Conservation (phyloP, 2,329 filamentous ascomycete genomes). For the Stagonosporopsis rhizophila region DNA sequence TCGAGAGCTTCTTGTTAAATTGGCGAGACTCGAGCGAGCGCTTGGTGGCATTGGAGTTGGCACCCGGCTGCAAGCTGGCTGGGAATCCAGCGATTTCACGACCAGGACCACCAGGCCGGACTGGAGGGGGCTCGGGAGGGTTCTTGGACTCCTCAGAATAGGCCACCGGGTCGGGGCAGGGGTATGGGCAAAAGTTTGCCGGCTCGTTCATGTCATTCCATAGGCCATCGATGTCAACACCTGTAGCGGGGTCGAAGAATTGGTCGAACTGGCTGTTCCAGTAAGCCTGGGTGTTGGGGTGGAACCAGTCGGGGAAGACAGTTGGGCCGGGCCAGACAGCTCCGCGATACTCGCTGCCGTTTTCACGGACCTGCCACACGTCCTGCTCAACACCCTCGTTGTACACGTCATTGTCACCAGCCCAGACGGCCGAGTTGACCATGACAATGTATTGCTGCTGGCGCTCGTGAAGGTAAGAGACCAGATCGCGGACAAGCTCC, state of each 20-base stretch:
- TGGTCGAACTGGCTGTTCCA: constrained; percentile 72
- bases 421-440: constrained; percentile 74
- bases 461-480: constrained; percentile 69
- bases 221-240: constrained; percentile 77
- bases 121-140: constrained; percentile 69
- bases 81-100: constrained; percentile 74
- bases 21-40: constrained; percentile 18
- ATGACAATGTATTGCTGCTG: constrained; percentile 78
- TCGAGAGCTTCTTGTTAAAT: constrained; percentile 3
- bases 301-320: constrained; percentile 80
- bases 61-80: constrained; percentile 67
- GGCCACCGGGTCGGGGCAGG: constrained; percentile 57
- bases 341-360: constrained; percentile 65
- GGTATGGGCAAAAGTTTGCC: constrained; percentile 45
- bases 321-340: constrained; percentile 81
- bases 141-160: constrained; percentile 54
- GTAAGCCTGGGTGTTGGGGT: constrained; percentile 66
- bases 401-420: constrained; percentile 60
- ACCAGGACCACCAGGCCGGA: constrained; percentile 64
- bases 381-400: constrained; percentile 65
- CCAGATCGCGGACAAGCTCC: constrained; percentile 67
- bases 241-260: constrained; percentile 70
- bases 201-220: constrained; percentile 59
- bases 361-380: constrained; percentile 59
- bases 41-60: constrained; percentile 23